Evolutionary conservation across 768 basidiomycete genomes (phyloP).

Genomic region (Panaeolus papilionaceus): DNA sequence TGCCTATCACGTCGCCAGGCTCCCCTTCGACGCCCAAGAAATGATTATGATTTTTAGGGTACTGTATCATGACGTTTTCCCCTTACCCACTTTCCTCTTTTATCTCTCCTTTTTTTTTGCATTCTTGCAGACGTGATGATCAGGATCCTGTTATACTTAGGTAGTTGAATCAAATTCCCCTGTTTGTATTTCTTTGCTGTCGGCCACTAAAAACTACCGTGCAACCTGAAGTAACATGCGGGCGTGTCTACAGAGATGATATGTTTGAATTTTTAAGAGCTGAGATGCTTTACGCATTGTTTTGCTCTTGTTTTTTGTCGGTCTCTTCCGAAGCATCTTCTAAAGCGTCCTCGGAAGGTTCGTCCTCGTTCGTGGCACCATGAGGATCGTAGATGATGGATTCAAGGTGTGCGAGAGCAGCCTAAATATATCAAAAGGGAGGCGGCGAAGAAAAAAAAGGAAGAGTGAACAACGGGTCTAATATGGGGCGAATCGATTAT

Average conservation of each 20-base stretch:
- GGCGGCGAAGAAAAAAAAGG: conserved; percentile 18
- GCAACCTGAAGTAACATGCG: conserved; percentile 4
- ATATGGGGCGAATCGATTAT: conserved; percentile 85
- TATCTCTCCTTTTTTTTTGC: conserved; percentile 8
- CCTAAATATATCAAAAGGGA: conserved; percentile 49
- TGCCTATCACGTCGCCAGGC: conserved; percentile 23
- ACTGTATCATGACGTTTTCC: not conserved
- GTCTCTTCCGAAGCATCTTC: conserved; percentile 21
- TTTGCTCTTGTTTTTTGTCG: conserved; percentile 16
- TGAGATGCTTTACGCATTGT: conserved; percentile 6
- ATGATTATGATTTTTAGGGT: not conserved
- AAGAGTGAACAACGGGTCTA: conserved; percentile 55
- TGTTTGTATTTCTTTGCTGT: conserved; percentile 3
- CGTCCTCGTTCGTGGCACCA: conserved; percentile 25
- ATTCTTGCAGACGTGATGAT: conserved; percentile 7
- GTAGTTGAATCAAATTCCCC: conserved; percentile 17
- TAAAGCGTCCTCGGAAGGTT: conserved; percentile 18
- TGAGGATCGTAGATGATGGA: conserved; percentile 74
- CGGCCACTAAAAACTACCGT: not conserved
- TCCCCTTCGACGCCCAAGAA: conserved; percentile 3
- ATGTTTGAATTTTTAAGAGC: not conserved
- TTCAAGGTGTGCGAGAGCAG: conserved; percentile 82
- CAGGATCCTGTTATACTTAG: conserved; percentile 16
- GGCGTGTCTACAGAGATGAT: not conserved
- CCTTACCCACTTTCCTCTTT: not conserved